Evolutionary conservation across 148 eudicot genomes (phyloP), one percentile per base, ranked within the genome.

Genomic region (Vaccinium myrtillus): DNA sequence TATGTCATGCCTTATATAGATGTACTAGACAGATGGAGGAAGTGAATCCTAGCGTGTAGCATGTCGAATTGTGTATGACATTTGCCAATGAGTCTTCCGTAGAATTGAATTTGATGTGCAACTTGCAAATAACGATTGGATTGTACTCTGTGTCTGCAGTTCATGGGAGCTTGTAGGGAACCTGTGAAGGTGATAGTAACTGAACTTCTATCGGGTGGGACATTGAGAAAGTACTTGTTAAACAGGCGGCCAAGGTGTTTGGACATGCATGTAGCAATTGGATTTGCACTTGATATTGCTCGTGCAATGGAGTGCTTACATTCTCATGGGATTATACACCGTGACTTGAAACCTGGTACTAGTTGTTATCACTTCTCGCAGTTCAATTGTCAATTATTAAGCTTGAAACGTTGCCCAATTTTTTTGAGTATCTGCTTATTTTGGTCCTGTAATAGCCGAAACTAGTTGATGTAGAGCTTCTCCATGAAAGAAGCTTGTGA

Each of bases 271-370:
- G 82, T 89, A 59, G 96, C 96, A 9, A 81, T 93, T 50, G 90
- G 93, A 16, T 92, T 92, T 89, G 96, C 96, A 13, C 91, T 93
- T 53, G 96, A 93, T 83, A 93, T 93, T 87, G 92, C 93, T 89
- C 94, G 92, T 86, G 96, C 93, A 36, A 91, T 93, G 92, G 96
- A 92, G 76, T 93, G 94, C 82, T 83, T 93, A 56, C 96, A 93
- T 83, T 87, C 93, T n/a, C 94, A 92, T 85, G 96, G 94, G 46
- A 93, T 93, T 51, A 93, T 93, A 67, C 95, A 93, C 43, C 94
- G 95, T 73, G 94, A 93, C 90, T 81, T 93, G 49, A 93, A 93
- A 82, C 95, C 95, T 67, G 93, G 95, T 93, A 89, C 25, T 46
- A 46, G 12, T 49, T 81, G 5, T 58, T 16, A 43, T 71, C 61